Evolutionary conservation across 2,329 filamentous ascomycete species (phyloP).

Genomic region (Pseudogymnoascus sp.): DNA sequence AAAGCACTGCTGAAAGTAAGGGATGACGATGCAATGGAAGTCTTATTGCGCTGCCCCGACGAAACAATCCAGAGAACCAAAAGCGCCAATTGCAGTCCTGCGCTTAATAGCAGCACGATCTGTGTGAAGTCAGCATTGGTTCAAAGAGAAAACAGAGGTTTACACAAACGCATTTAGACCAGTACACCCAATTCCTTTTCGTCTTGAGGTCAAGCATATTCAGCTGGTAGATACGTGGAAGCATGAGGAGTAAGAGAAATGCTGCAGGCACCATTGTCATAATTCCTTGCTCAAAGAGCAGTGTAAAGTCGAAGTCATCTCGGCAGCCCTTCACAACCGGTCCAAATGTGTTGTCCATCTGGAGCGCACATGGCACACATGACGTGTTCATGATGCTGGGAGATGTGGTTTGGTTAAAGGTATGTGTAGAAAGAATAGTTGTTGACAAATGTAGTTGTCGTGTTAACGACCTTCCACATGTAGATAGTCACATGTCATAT

Average conservation of each 20-base stretch:
- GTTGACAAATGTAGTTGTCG: not conserved
- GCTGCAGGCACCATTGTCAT: not conserved
- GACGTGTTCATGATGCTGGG: not conserved
- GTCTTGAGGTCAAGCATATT: not conserved
- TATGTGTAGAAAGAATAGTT: not conserved
- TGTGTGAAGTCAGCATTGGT: not conserved
- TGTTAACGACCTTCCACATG: not conserved
- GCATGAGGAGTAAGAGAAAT: not conserved
- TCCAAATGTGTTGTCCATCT: slow-evolving; percentile 23
- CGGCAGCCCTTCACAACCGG: slow-evolving; percentile 23
- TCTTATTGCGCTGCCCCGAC: slow-evolving; percentile 8
- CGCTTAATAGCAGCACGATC: not conserved
- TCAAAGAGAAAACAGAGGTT: not conserved
- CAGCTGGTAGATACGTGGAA: not conserved
- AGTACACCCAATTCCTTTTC: not conserved
- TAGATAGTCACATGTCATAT: not conserved
- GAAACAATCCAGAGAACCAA: slow-evolving; percentile 2
- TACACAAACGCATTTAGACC: slow-evolving; percentile 6
- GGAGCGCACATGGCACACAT: not conserved
- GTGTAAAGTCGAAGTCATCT: slow-evolving; percentile 28
- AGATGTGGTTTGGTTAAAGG: not conserved
- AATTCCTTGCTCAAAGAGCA: slow-evolving; percentile 28
- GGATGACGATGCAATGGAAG: slow-evolving; percentile 26
- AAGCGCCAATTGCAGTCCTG: not conserved
- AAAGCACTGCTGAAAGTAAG: slow-evolving; percentile 28